Evolutionary conservation across 2,329 filamentous ascomycete genomes (phyloP), one percentile per base, ranked within the genome.

Genomic region (Zymoseptoria crescenta): DNA sequence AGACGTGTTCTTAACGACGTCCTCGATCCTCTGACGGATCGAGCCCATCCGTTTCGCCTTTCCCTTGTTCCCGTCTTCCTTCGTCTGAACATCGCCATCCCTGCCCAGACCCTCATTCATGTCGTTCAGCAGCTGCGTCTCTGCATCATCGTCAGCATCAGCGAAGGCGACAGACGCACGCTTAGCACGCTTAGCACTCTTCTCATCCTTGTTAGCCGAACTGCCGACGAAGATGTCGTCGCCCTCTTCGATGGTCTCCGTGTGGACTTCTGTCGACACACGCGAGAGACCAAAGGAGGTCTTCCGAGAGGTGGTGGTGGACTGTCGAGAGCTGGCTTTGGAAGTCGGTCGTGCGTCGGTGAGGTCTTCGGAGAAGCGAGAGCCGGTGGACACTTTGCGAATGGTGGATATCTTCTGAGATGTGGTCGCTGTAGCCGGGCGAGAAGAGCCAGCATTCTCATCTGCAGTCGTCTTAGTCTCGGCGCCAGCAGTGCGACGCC

Each of bases 301-400:
- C 54, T 60, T 60, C 10, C 62, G 57, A n/a, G 58, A 60, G n/a
- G 59, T 53, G 1, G 62, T 59, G 1, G 62, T 65, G 41, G 58
- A 56, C 57, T 63, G 62, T 8, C 61, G 59, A 21, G 59, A 54
- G 4, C 59, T 60, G 6, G 53, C 58, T 16, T 59, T 60, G 10
- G 60, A 60, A 6, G 60, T 52, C 6, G 62, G 62, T 24, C 61
- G 57, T 8, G 56, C 35, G 27, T 60, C 61, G 24, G 41, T 49
- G 10, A 65, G 57, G 29, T 62, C 62, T 29, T 65, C 62, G 4
- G 62, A 62, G 48, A 64, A 64, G 35, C 58, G 59, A n/a, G 60
- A 65, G n/a, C 62, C 62, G 28, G 64, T 62, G 4, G 35, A 45
- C 2, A 45, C 35, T 45, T 45, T 45, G 35, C 35, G 35, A 16